phyloP scores from a whole-genome alignment of 164 flowering plant species.

The Vitis vinifera region ASM3070453v1 NC_081811.1:6775501-6776000 shows the following conservation, averaged over 20 bases:
- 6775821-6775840: constrained; percentile 64
- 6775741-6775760: background rate
- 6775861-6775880: constrained; percentile 91
- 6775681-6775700: constrained; percentile 73
- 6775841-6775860: constrained; percentile 77
- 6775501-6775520: too few species aligned
- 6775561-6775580: background rate
- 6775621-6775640: constrained; percentile 83
- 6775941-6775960: background rate
- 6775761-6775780: background rate
- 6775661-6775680: constrained; percentile 83
- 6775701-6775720: constrained; percentile 92
- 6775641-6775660: constrained; percentile 83
- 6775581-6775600: background rate
- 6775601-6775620: constrained; percentile 51
- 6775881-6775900: constrained; percentile 57
- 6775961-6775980: background rate
- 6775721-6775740: constrained; percentile 57
- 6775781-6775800: background rate
- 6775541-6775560: background rate
- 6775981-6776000: background rate
- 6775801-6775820: constrained; percentile 38
- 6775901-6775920: background rate
- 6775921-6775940: constrained; percentile 12
- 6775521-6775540: too few species aligned